phyloP scores from a whole-genome alignment of 306 rosid genomes.

The Parietaria judaica region DNA sequence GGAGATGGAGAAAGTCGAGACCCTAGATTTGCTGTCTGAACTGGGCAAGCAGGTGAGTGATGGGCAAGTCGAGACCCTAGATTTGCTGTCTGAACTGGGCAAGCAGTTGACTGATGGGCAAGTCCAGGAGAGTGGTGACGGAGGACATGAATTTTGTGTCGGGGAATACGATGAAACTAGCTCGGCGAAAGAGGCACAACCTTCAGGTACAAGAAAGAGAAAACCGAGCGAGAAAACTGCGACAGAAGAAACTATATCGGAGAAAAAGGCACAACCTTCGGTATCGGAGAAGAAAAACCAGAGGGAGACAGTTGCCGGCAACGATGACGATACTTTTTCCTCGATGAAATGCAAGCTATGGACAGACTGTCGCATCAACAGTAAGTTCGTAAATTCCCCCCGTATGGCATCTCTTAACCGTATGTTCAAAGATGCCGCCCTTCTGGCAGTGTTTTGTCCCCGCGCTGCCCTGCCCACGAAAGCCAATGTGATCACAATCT shows the following conservation, averaged over 20 bases:
- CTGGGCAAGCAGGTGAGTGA: slow-evolving; percentile 29
- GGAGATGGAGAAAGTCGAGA: slow-evolving; percentile 27
- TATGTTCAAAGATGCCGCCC: neutral
- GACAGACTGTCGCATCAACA: slow-evolving; percentile 15
- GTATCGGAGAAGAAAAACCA: neutral
- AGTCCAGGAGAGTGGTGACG: slow-evolving; percentile 27
- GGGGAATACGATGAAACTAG: slow-evolving; percentile 46
- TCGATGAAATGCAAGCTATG: slow-evolving; percentile 5
- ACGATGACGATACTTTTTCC: slow-evolving; percentile 6
- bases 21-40: slow-evolving; percentile 19
- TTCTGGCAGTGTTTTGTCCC: slow-evolving; percentile 42
- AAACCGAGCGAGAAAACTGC: neutral
- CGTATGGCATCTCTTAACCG: neutral
- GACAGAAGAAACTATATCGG: neutral
- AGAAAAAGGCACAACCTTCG: neutral
- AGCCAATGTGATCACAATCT: slow-evolving; percentile 43
- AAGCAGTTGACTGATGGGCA: slow-evolving; percentile 34
- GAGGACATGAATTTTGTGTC: slow-evolving; percentile 26
- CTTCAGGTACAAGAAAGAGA: neutral
- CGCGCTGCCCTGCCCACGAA: slow-evolving; percentile 58
- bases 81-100: slow-evolving; percentile 15
- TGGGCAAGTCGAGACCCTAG: slow-evolving; percentile 27
- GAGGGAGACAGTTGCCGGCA: neutral
- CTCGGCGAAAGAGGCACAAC: neutral
- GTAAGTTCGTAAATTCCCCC: slow-evolving; percentile 21